Base-by-base conservation (phyloP, 148 eudicot species). In the Pouteria glomerata region DNA sequence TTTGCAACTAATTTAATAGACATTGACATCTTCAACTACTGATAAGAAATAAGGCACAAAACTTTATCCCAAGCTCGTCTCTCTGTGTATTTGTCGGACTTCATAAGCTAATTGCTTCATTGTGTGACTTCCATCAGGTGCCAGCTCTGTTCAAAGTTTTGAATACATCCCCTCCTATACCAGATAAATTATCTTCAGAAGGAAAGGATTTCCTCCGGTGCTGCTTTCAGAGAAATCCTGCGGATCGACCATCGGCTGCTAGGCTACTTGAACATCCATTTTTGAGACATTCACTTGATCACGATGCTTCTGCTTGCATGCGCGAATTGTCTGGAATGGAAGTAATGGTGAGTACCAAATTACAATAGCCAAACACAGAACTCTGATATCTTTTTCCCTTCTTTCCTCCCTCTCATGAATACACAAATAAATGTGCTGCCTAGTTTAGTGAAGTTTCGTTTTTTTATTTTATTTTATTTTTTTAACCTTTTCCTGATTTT, bases 171-270 rank as follows among this genome's bases (percentile, higher is more conserved):
- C 98, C 98, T 15, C 80, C 88, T 33, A 73, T 91, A 52, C 97
- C 98, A 27, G 96, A 94, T 74, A 76, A 74, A 61, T 74, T 94
- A 79, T 94, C 98, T 59, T 33, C 79, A 14, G 98, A 94, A 81
- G 98, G 98, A 66, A 94, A 94, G 79, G 91, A 91, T 81, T 94
- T 94, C 75, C 82, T 94, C 21, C 69, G 66, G 16, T 60, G 72
- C 71, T 94, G 98, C 80, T 89, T 94, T 69, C 90, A 74, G 72
- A 89, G 98, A 76, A 79, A 82, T 63, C 98, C 98, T 69, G 93
- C 82, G 34, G 88, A 89, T 33, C 84, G 98, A 47, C 97, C 97
- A 61, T 70, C 86, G 21, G 98, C 98, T 60, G 80, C 67, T 81
- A 70, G 39, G 80, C 83, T 94, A 69, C 82, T 94, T 42, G 92